Evolutionary conservation across 352 stramenopile genomes (phyloP).

Genomic region (Poterioochromonas sp.): DNA sequence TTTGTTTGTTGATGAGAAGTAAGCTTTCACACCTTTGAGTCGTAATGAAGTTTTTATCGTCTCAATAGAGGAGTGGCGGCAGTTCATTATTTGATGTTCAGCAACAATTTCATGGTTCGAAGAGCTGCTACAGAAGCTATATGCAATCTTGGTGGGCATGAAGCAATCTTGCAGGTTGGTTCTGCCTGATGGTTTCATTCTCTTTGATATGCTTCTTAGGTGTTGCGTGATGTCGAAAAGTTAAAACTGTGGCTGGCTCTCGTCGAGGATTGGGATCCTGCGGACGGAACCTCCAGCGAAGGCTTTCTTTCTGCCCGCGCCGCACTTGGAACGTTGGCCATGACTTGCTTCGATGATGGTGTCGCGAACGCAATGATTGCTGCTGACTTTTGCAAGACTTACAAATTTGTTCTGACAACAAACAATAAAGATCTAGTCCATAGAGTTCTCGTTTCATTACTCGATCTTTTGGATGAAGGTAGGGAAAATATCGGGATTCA

Average conservation of each 20-base stretch:
- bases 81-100: constrained; percentile 81
- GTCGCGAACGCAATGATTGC: constrained; percentile 36
- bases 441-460: constrained; percentile 34
- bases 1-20: constrained; percentile 57
- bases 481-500: no score
- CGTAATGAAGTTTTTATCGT: neutral
- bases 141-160: constrained; percentile 85
- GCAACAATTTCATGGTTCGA: constrained; percentile 89
- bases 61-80: constrained; percentile 49
- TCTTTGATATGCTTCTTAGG: constrained; percentile 34
- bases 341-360: constrained; percentile 64
- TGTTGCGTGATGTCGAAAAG: constrained; percentile 79
- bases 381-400: constrained; percentile 26
- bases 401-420: constrained; percentile 22
- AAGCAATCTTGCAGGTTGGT: constrained; percentile 17
- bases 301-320: constrained; percentile 61
- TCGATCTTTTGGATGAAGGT: no score
- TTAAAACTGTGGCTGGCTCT: constrained; percentile 84
- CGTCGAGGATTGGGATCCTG: constrained; percentile 78
- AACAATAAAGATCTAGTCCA: constrained; percentile 38
- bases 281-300: constrained; percentile 42
- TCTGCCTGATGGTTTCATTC: neutral
- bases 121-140: constrained; percentile 88
- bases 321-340: constrained; percentile 79
- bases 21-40: neutral